Conservation (phyloP, 2,329 filamentous ascomycete species). For the Cladophialophora yegresii region DNA sequence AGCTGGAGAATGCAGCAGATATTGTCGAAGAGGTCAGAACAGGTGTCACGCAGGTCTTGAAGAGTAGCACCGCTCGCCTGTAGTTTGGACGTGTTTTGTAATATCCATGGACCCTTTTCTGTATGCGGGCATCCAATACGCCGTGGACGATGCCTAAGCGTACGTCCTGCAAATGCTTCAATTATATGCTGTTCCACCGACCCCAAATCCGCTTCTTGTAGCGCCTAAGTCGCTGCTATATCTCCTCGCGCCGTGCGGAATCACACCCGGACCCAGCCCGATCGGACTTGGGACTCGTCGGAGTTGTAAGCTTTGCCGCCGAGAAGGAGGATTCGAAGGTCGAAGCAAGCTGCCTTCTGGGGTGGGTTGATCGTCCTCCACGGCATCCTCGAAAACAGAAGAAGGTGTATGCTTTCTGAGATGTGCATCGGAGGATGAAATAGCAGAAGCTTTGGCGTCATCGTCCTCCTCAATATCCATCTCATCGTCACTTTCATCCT, state of each 20-base stretch:
- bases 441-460: slow-evolving; percentile 18
- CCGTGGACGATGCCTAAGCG: neutral
- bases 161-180: slow-evolving; percentile 18
- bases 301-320: slow-evolving; percentile 25
- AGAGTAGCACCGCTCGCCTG: neutral
- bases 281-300: slow-evolving; percentile 37
- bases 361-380: slow-evolving; percentile 22
- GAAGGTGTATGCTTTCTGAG: slow-evolving; percentile 10
- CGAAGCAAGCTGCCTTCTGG: slow-evolving; percentile 19
- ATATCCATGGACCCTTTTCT: neutral
- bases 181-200: slow-evolving; percentile 36
- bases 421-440: slow-evolving; percentile 12
- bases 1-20: slow-evolving; percentile 15
- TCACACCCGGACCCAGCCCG: slow-evolving; percentile 34
- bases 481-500: slow-evolving; percentile 33
- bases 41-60: slow-evolving; percentile 9
- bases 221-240: slow-evolving; percentile 39
- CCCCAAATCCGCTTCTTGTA: slow-evolving; percentile 36
- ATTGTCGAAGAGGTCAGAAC: slow-evolving; percentile 22
- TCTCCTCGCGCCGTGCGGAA: slow-evolving; percentile 31
- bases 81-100: neutral
- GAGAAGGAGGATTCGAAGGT: slow-evolving; percentile 14
- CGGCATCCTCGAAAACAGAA: slow-evolving; percentile 15
- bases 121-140: slow-evolving; percentile 1
- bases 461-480: slow-evolving; percentile 18